phyloP scores from a whole-genome alignment of 805 yeast genomes.

The Jamesozyma rosinii region DNA sequence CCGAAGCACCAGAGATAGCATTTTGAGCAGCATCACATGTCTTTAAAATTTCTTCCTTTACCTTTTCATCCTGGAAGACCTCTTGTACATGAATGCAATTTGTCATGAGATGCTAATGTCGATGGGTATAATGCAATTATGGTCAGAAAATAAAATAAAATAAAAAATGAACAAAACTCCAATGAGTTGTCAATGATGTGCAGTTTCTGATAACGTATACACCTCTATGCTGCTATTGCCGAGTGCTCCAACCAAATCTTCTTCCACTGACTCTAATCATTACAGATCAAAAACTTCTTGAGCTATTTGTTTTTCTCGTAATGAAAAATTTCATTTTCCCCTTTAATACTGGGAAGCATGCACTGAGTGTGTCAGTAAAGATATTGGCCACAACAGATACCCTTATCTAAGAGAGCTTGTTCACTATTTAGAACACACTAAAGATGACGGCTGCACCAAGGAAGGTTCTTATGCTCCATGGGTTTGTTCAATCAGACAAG shows the following conservation, averaged over 20 bases:
- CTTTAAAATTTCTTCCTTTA: conserved; percentile 22
- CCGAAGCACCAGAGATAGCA: conserved; percentile 15
- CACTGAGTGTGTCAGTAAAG: too few relatives aligned
- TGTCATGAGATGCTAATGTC: conserved; percentile 16
- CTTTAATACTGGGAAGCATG: background rate
- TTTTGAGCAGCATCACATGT: conserved; percentile 23
- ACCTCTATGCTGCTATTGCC: too few relatives aligned
- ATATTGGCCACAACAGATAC: too few relatives aligned
- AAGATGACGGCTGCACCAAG: background rate
- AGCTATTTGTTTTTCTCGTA: background rate
- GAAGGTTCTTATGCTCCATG: conserved; percentile 79
- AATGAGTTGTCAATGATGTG: too few relatives aligned
- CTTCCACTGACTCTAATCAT: too few relatives aligned
- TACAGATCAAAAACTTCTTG: background rate
- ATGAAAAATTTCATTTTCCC: background rate
- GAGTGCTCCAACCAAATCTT: too few relatives aligned
- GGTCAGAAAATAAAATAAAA: background rate
- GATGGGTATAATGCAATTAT: background rate
- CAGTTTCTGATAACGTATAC: too few relatives aligned
- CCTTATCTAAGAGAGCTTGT: too few relatives aligned
- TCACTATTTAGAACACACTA: too few relatives aligned
- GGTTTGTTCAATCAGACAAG: conserved; percentile 75
- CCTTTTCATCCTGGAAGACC: conserved; percentile 27
- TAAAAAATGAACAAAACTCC: too few relatives aligned
- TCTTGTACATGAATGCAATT: conserved; percentile 25